phyloP scores from a whole-genome alignment of 306 rosid genomes.

The Sechiopsis laciniata region DNA sequence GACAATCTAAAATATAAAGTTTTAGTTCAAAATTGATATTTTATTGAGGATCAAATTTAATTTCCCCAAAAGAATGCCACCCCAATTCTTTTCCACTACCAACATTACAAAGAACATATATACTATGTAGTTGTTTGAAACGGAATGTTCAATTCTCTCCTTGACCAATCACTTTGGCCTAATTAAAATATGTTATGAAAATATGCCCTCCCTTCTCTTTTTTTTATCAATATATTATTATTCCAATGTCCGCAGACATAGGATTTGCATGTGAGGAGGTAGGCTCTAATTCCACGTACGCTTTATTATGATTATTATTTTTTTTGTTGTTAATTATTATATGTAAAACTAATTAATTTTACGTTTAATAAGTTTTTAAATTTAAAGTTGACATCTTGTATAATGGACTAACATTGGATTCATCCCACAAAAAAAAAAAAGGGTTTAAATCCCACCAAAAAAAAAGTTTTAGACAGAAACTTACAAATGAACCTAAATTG shows the following conservation, averaged over 20 bases:
- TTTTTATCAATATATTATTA: not conserved
- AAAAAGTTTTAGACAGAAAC: too few species aligned
- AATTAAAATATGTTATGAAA: slow-evolving; percentile 4
- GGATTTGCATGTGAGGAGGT: slow-evolving; percentile 20
- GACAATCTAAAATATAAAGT: not conserved
- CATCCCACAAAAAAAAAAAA: too few species aligned
- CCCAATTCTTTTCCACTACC: slow-evolving; percentile 23
- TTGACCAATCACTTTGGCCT: not conserved
- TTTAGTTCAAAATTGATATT: slow-evolving; percentile 7
- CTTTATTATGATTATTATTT: too few species aligned
- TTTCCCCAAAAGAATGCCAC: slow-evolving; percentile 13
- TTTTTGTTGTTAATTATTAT: too few species aligned
- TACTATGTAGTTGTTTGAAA: not conserved
- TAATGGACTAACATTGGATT: too few species aligned
- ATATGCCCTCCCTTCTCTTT: not conserved
- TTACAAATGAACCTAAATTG: too few species aligned
- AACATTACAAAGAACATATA: not conserved
- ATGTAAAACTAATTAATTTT: too few species aligned
- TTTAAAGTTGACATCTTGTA: too few species aligned
- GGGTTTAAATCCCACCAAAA: too few species aligned
- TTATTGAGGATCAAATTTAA: not conserved
- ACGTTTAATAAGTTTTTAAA: too few species aligned
- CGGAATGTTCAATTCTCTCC: not conserved
- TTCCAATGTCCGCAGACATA: not conserved
- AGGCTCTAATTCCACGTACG: not conserved